Conservation (phyloP, 2,329 filamentous ascomycete species). For the Verruconis gallopava region DNA sequence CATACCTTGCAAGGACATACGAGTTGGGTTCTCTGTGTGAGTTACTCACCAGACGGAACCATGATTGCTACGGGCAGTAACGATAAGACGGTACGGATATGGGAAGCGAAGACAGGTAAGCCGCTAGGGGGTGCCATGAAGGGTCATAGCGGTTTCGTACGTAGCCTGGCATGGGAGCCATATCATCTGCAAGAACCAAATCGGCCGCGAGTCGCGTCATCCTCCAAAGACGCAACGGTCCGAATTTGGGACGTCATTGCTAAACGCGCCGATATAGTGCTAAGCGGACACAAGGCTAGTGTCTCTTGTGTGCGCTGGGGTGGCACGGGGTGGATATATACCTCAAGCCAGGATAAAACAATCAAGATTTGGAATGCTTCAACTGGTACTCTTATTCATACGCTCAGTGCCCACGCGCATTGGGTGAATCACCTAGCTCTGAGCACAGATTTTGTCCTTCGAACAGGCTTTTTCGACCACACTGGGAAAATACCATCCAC, state of each 20-base stretch:
- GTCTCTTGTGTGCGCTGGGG: slow-evolving; percentile 93
- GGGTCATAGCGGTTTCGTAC: slow-evolving; percentile 83
- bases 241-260: slow-evolving; percentile 76
- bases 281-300: slow-evolving; percentile 78
- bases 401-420: slow-evolving; percentile 70
- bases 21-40: slow-evolving; percentile 78
- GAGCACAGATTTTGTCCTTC: slow-evolving; percentile 79
- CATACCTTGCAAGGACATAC: slow-evolving; percentile 78
- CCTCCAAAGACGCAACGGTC: slow-evolving; percentile 80
- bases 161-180: slow-evolving; percentile 81
- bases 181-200: slow-evolving; percentile 68
- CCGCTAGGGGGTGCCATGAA: slow-evolving; percentile 58
- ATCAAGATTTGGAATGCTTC: slow-evolving; percentile 70
- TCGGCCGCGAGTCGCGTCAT: slow-evolving; percentile 69
- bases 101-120: slow-evolving; percentile 74
- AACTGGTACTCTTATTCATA: slow-evolving; percentile 68
- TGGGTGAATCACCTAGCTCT: slow-evolving; percentile 93
- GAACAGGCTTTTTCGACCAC: slow-evolving; percentile 81
- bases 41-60: slow-evolving; percentile 73
- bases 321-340: slow-evolving; percentile 51
- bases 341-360: slow-evolving; percentile 71
- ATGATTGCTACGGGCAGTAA: slow-evolving; percentile 81
- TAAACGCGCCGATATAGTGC: slow-evolving; percentile 64
- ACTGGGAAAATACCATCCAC: slow-evolving; percentile 54
- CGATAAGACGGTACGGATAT: slow-evolving; percentile 83